phyloP scores from a whole-genome alignment of 108 stramenopile genomes.

The Fistulifera pelliculosa region DNA sequence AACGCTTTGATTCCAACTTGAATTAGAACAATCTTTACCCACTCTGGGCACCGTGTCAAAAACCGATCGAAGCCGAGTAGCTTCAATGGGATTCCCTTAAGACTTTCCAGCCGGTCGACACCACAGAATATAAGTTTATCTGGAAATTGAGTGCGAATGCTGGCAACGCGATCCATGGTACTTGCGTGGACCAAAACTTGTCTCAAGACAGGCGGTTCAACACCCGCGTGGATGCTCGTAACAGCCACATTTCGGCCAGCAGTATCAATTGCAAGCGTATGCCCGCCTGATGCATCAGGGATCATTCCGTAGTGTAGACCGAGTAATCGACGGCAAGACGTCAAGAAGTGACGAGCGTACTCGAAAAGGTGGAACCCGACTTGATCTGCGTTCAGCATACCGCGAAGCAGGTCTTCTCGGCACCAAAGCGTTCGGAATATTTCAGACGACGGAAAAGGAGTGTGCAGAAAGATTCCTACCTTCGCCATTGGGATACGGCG shows the following conservation, averaged over 20 bases:
- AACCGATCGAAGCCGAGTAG: constrained; percentile 90
- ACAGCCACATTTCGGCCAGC: constrained; percentile 91
- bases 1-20: constrained; percentile 88
- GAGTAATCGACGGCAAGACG: constrained; percentile 91
- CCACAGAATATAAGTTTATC: constrained; percentile 83
- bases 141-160: constrained; percentile 60
- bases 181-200: constrained; percentile 59
- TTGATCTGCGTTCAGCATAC: constrained; percentile 94
- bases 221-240: constrained; percentile 93
- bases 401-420: constrained; percentile 89
- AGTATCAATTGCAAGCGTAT: constrained; percentile 82
- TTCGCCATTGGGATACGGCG: constrained; percentile 82
- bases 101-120: constrained; percentile 90
- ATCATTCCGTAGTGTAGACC: constrained; percentile 92
- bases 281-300: constrained; percentile 77
- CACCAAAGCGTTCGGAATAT: constrained; percentile 93
- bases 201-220: constrained; percentile 81
- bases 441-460: constrained; percentile 97
- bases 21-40: constrained; percentile 91
- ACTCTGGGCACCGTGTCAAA: constrained; percentile 78
- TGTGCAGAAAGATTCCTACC: constrained; percentile 94
- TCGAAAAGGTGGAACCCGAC: constrained; percentile 99
- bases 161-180: constrained; percentile 41
- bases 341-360: constrained; percentile 98
- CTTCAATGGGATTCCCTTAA: constrained; percentile 95